Evolutionary conservation across 2,329 filamentous ascomycete species (phyloP), one percentile per base, ranked within the genome.

Genomic region (Fragosphaeria purpurea): DNA sequence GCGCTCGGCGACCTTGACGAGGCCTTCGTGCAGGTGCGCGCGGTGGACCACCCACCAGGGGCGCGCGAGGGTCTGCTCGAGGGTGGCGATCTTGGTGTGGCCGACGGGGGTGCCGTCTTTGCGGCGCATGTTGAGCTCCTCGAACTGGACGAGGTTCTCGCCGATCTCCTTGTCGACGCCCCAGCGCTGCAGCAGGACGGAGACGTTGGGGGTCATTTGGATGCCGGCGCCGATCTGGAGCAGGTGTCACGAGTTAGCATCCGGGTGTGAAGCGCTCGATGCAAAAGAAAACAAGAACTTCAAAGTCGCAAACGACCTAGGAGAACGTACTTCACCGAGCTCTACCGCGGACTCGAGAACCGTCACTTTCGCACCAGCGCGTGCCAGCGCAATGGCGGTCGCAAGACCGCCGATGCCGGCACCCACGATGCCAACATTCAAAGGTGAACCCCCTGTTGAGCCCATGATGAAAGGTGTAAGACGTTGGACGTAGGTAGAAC

Each of bases 11-110:
- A 70, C 61, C 30, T 67, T 59, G 10, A 66, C 64, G 3, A 74
- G 59, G 11, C 69, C 69, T 13, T 64, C 61, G 51, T 75, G 72
- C 5, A 75, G 62, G 58, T 75, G 69, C 10, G 71, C 70, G 13
- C 70, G 61, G 46, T 74, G 70, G 9, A 74, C 72, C 12, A 75
- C 61, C 67, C 69, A 73, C 63, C 70, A 73, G 7, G 66, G 68
- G 37, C 61, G 61, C 22, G 61, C 58, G 7, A 66, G 57, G 5
- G 55, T 54, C 3, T 62, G 51, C 46, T 67, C 63, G 9, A 69
- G 55, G 7, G 60, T 59, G 11, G 57, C 57, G 12, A 66, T 66
- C 37, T 60, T 55, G 7, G 67, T 68, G 50, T 66, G 58, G 13
- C 69, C 68, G 37, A 70, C 60, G 10, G 56, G 58, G 3, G 59